Conservation (phyloP, 2,329 filamentous ascomycete species). For the Bipolaris cookei region DNA sequence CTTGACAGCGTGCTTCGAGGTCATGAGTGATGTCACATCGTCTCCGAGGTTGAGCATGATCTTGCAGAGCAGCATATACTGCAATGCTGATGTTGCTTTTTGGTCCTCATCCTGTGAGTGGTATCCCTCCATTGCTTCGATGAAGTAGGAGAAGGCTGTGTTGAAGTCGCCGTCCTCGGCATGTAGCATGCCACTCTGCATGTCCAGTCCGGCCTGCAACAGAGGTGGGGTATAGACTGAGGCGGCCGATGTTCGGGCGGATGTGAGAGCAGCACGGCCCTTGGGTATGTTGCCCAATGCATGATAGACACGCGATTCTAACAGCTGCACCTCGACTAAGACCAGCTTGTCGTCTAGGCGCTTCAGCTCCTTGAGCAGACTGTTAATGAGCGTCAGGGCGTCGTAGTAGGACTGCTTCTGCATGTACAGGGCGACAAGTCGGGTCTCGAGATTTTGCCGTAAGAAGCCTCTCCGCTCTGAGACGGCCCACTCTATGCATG, state of each 20-base stretch:
- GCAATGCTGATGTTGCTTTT: conserved; percentile 93
- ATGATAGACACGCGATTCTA: conserved; percentile 97
- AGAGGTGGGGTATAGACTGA: conserved; percentile 96
- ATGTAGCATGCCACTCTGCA: conserved; percentile 99
- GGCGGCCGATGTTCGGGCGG: conserved; percentile 90
- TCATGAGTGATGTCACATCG: conserved; percentile 94
- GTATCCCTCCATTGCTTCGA: conserved; percentile 97
- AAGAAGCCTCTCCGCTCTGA: conserved; percentile 94
- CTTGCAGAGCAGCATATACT: conserved; percentile 99
- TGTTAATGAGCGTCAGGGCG: conserved; percentile 94
- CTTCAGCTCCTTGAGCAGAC: conserved; percentile 93
- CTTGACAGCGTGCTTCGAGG: conserved; percentile 94
- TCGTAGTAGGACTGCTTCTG: conserved; percentile 98
- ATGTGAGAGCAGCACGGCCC: conserved; percentile 91
- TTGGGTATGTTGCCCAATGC: conserved; percentile 96
- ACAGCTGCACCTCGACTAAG: conserved; percentile 94
- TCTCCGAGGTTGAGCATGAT: conserved; percentile 98
- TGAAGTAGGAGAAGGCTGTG: conserved; percentile 98
- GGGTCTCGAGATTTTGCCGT: conserved; percentile 96
- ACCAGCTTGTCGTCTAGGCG: conserved; percentile 98
- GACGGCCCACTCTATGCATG: conserved; percentile 99
- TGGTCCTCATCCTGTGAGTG: conserved; percentile 85
- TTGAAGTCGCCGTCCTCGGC: conserved; percentile 99
- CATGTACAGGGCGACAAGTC: conserved; percentile 93
- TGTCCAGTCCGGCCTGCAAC: conserved; percentile 94